Percentiles rank a stretch among this genome's conserved stretches.
Conservation (phyloP, 768 basidiomycete species). For the Rhizopogon sp. region DNA sequence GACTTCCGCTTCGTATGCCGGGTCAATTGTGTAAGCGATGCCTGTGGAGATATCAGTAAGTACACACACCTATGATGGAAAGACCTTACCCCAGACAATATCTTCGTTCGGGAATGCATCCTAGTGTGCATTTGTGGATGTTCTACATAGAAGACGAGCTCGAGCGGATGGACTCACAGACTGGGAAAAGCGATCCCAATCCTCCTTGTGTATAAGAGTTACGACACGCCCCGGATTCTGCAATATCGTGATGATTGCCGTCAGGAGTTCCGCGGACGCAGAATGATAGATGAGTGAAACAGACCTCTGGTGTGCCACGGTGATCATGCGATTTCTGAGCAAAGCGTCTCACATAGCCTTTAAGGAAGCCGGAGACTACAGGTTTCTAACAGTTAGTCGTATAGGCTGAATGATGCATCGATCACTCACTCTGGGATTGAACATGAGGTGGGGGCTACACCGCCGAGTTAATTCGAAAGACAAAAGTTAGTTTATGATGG, state of each 20-base stretch:
- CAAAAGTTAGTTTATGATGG: neutral
- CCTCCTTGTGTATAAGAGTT: slow-evolving; percentile 81
- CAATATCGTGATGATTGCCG: neutral
- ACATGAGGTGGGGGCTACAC: slow-evolving; percentile 79
- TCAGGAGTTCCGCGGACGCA: neutral
- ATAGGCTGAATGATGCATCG: neutral
- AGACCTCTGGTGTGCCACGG: slow-evolving; percentile 80
- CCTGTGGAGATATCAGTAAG: slow-evolving; percentile 37
- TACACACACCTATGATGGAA: neutral
- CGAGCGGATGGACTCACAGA: slow-evolving; percentile 35
- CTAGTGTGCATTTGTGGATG: slow-evolving; percentile 6
- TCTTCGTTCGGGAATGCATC: slow-evolving; percentile 29
- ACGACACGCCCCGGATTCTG: slow-evolving; percentile 87
- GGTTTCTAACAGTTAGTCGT: neutral
- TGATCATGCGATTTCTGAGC: slow-evolving; percentile 93
- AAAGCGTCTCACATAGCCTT: slow-evolving; percentile 86
- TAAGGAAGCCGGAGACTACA: slow-evolving; percentile 76
- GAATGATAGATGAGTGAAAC: slow-evolving; percentile 1
- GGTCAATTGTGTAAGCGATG: slow-evolving; percentile 84
- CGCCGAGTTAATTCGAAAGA: neutral
- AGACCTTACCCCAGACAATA: slow-evolving; percentile 57
- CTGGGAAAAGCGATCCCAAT: slow-evolving; percentile 77
- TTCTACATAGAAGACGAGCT: neutral
- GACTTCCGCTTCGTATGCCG: slow-evolving; percentile 67
- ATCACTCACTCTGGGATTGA: slow-evolving; percentile 51